Percentiles rank a stretch among this genome's conserved stretches.
Conservation (phyloP, 148 eudicot species). For the Diospyros lotus region DNA sequence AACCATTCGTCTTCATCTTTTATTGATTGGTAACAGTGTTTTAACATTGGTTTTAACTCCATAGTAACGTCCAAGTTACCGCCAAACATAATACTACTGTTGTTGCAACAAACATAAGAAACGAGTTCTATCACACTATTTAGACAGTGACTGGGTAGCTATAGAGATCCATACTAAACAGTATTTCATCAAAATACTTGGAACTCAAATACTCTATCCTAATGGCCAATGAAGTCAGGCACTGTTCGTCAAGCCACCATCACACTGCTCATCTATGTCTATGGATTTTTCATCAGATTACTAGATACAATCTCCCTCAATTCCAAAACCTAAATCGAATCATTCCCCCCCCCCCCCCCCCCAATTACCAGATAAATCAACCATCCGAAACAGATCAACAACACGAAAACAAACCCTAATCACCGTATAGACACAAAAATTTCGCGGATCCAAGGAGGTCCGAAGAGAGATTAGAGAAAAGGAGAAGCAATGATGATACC, state of each 20-base stretch:
- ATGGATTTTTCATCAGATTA: background rate
- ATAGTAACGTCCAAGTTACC: background rate
- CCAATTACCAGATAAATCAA: background rate
- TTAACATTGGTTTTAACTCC: background rate
- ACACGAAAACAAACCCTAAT: conserved; percentile 21
- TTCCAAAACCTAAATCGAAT: conserved; percentile 11
- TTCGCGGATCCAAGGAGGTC: conserved; percentile 26
- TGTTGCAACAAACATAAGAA: background rate
- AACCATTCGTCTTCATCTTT: too few relatives aligned
- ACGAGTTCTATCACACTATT: background rate
- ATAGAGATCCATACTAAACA: conserved; percentile 16
- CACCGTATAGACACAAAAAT: background rate
- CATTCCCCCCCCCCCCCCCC: background rate
- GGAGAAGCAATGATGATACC: conserved; percentile 28
- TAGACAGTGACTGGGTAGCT: background rate
- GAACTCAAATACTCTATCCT: background rate
- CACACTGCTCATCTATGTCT: conserved; percentile 10
- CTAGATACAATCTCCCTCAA: background rate
- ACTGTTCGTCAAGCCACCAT: conserved; percentile 4
- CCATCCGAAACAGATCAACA: conserved; percentile 13
- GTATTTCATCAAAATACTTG: background rate
- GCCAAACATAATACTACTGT: background rate
- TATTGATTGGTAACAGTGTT: background rate
- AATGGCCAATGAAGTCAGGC: conserved; percentile 3
- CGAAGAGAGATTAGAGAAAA: background rate